Evolutionary conservation across 1,139 yeast genomes (phyloP), one percentile per base, ranked within the genome.

Genomic region (Zygosaccharomyces pseudobailii): DNA sequence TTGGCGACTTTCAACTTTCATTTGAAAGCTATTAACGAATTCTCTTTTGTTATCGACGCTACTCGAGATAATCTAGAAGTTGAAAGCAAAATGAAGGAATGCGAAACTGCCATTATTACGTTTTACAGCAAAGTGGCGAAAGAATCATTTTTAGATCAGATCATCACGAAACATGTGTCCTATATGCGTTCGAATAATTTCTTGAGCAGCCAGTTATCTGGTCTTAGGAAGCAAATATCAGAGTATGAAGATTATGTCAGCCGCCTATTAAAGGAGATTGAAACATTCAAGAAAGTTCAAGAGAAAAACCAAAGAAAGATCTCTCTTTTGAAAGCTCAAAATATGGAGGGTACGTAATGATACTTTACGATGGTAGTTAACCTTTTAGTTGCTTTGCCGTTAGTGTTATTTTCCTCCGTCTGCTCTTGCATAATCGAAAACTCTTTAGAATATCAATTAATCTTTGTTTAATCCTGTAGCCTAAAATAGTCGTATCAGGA

Each of bases 91-190:
- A 43, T 54, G 34, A 45, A 48, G 19, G 49, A 43, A 24, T 34
- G 51, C 25, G 55, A 49, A 36, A 28, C 32, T 3, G 48, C 46
- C 19, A 50, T 57, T 6, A 28, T 48, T 10, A 36, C 40, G 9
- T 59, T 59, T 36, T 59, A 55, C 42, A 51, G 50, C 23, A 54
- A 56, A 9, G 40, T 56, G 39, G 62, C 59, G 35, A 56, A 46
- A 25, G 41, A 45, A 24, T 44, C 50, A 30, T 52, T 57, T 24
- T 36, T 59, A 28, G 58, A 59, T 30, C 59, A 57, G 45, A 38
- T 56, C 22, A 49, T 58, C 9, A 48, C 57, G 13, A 56, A 53
- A 32, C 55, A 54, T 46, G 47, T 56, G 1, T 47, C 58, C 9
- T 49, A 50, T 31, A 53, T 54, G 49, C 52, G 59, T 3, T 53